These are phyloP conservation scores for Begonia peltatifolia DNA, from an alignment of 306 rosid species.

Conservation along the genomic window DNA sequence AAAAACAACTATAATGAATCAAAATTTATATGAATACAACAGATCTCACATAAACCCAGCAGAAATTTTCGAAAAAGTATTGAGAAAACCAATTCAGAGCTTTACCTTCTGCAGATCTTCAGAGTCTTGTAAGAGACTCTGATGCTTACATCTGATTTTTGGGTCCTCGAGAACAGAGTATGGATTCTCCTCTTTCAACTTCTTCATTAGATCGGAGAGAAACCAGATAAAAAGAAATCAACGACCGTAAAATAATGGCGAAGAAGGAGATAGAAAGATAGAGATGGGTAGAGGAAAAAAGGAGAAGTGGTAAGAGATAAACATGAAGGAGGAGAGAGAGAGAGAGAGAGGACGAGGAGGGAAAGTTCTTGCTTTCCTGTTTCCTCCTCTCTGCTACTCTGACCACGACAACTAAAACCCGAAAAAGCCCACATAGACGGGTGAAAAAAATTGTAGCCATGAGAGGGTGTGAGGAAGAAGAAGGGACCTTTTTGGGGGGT, in stretches of 20 bases:
- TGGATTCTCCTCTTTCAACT: conserved; percentile 41
- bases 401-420: conserved; percentile 65
- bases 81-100: neutral
- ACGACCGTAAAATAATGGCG: conserved; percentile 3
- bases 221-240: conserved; percentile 11
- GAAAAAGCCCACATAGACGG: conserved; percentile 90
- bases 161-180: conserved; percentile 26
- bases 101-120: conserved; percentile 55
- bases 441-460: conserved; percentile 65
- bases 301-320: conserved; percentile 11
- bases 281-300: neutral
- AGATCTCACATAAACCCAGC: too few species aligned
- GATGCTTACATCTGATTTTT: conserved; percentile 42
- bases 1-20: too few species aligned
- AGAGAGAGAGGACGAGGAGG: neutral
- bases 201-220: conserved; percentile 48
- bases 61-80: too few species aligned
- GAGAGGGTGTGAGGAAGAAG: conserved; percentile 87
- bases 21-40: too few species aligned
- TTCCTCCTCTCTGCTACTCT: conserved; percentile 76
- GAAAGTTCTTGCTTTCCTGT: conserved; percentile 56
- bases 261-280: neutral
- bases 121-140: conserved; percentile 66
- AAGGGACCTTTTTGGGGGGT: conserved; percentile 42
- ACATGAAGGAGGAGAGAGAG: conserved; percentile 8